phyloP scores from a whole-genome alignment of 257 asterid genomes.

The Jaltomata sinuosa region DNA sequence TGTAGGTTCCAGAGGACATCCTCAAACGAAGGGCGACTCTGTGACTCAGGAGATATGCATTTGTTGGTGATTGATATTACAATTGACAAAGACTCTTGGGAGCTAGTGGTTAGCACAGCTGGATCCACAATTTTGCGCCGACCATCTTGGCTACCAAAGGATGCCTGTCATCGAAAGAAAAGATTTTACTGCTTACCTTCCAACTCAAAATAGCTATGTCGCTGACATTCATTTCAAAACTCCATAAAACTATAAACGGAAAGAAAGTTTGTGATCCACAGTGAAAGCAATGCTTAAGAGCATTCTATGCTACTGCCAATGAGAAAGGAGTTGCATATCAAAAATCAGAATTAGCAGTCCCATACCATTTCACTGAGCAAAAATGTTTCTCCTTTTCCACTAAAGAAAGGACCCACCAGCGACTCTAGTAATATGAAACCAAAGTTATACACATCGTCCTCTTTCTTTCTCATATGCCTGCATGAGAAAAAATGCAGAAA shows the following conservation, averaged over 20 bases:
- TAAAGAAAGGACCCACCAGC: constrained; percentile 34
- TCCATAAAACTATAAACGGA: neutral
- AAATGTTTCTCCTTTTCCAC: constrained; percentile 43
- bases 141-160: constrained; percentile 34
- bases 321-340: neutral
- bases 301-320: neutral
- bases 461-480: constrained; percentile 52
- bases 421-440: constrained; percentile 56
- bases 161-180: constrained; percentile 25
- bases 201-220: neutral
- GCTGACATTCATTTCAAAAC: neutral
- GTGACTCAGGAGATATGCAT: constrained; percentile 58
- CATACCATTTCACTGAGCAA: constrained; percentile 58
- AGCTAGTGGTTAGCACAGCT: constrained; percentile 34
- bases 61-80: constrained; percentile 46
- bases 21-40: constrained; percentile 56
- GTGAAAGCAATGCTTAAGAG: neutral
- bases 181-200: neutral
- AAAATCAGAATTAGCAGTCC: neutral
- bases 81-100: constrained; percentile 54
- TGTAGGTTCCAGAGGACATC: constrained; percentile 68
- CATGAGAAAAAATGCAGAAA: constrained; percentile 1
- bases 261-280: neutral
- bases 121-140: constrained; percentile 43
- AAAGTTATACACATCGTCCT: constrained; percentile 63